phyloP scores from a whole-genome alignment of 2,329 filamentous ascomycete species.

The Fusarium nurragi region DNA sequence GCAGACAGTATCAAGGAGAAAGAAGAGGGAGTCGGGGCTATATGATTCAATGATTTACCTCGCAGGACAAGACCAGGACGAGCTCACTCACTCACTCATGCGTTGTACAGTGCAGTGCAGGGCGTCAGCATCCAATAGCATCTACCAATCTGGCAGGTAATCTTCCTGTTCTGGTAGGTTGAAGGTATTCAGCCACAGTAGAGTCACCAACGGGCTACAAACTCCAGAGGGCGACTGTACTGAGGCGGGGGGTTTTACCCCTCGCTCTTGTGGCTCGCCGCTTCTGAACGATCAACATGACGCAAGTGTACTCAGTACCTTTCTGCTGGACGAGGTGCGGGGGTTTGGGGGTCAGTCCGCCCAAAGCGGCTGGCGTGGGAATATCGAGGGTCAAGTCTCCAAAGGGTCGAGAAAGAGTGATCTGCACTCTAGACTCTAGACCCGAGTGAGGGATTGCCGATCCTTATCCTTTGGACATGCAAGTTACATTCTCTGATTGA shows the following conservation, averaged over 20 bases:
- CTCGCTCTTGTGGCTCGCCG: slow-evolving; percentile 15
- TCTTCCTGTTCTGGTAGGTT: slow-evolving; percentile 42
- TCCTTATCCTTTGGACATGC: slow-evolving; percentile 5
- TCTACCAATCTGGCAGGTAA: slow-evolving; percentile 9
- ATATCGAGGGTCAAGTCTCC: slow-evolving; percentile 17
- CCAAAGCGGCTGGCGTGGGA: slow-evolving; percentile 15
- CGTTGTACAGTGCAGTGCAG: slow-evolving; percentile 11
- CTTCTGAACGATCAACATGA: slow-evolving; percentile 16
- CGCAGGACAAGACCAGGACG: neutral
- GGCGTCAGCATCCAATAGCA: slow-evolving; percentile 35
- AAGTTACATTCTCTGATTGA: slow-evolving; percentile 5
- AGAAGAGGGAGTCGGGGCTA: neutral
- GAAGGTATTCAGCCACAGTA: slow-evolving; percentile 31
- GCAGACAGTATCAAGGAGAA: neutral
- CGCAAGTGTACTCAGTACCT: slow-evolving; percentile 5
- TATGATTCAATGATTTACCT: too few species aligned
- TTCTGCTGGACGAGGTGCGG: slow-evolving; percentile 8
- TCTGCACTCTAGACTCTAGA: slow-evolving; percentile 27
- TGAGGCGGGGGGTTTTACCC: slow-evolving; percentile 21
- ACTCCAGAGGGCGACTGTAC: neutral
- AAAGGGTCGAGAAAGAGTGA: slow-evolving; percentile 19
- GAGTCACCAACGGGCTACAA: slow-evolving; percentile 4
- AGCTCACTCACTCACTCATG: slow-evolving; percentile 3
- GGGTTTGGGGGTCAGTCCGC: slow-evolving; percentile 19
- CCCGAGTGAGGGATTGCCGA: slow-evolving; percentile 17